phyloP scores from a whole-genome alignment of 768 basidiomycete genomes.

The Pleurotus sapidus region DNA sequence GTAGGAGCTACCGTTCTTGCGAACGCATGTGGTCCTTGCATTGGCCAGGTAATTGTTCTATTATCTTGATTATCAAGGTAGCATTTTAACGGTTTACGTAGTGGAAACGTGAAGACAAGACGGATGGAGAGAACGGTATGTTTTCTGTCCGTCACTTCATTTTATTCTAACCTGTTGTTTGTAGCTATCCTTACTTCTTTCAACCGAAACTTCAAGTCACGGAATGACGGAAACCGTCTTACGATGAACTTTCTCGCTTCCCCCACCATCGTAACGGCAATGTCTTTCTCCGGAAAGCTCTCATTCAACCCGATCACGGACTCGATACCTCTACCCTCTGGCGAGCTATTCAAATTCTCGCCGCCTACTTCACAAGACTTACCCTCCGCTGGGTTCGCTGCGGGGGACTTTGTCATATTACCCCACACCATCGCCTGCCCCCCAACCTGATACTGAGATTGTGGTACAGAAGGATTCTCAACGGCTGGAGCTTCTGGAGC shows the following conservation, averaged over 20 bases:
- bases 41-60: conserved; percentile 69
- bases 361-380: conserved; percentile 85
- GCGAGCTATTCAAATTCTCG: conserved; percentile 77
- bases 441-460: conserved; percentile 74
- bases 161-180: conserved; percentile 6
- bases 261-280: conserved; percentile 94
- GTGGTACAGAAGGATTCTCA: conserved; percentile 77
- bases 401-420: conserved; percentile 72
- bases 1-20: conserved; percentile 95
- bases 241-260: conserved; percentile 99
- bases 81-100: conserved; percentile 21
- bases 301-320: conserved; percentile 94
- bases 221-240: conserved; percentile 91
- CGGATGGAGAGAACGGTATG: conserved; percentile 88
- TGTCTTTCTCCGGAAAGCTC: conserved; percentile 92
- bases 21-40: conserved; percentile 98
- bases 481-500: conserved; percentile 81
- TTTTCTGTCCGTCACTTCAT: conserved; percentile 6
- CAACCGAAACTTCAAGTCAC: conserved; percentile 86
- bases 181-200: conserved; percentile 95
- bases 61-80: background rate
- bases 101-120: conserved; percentile 92
- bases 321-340: conserved; percentile 59
- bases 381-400: conserved; percentile 78
- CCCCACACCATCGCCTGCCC: conserved; percentile 69